Conservation (phyloP, 768 basidiomycete genomes). For the Termitomyces sp. region DNA sequence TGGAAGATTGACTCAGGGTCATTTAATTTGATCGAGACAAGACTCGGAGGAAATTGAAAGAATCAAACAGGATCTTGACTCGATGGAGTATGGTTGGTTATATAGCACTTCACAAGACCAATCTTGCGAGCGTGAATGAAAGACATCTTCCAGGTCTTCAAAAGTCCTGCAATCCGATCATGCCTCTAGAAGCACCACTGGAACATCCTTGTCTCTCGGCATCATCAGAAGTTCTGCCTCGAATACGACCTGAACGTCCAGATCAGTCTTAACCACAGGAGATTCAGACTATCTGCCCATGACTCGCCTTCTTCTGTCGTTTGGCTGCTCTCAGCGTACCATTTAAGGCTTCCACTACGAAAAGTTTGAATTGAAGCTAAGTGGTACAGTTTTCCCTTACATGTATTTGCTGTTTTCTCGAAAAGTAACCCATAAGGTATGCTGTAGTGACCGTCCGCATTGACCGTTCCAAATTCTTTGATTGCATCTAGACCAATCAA, state of each 20-base stretch:
- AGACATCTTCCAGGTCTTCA: neutral
- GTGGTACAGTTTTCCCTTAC: slow-evolving; percentile 20
- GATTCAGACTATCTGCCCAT: neutral
- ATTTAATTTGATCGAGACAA: neutral
- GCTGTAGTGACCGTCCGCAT: slow-evolving; percentile 30
- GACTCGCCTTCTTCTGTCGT: slow-evolving; percentile 36
- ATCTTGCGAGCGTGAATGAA: neutral
- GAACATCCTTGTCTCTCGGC: slow-evolving; percentile 43
- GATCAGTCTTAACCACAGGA: neutral
- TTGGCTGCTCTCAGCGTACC: slow-evolving; percentile 42
- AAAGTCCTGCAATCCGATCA: neutral
- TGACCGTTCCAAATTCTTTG: slow-evolving; percentile 33
- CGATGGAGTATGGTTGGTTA: too few relatives aligned
- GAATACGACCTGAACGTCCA: slow-evolving; percentile 30
- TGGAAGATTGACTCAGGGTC: neutral
- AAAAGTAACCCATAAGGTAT: slow-evolving; percentile 39
- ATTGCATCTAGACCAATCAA: slow-evolving; percentile 15
- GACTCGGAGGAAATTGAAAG: neutral
- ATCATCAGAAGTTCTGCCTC: slow-evolving; percentile 43
- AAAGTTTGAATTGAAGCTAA: neutral
- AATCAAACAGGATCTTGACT: neutral
- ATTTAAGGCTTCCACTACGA: slow-evolving; percentile 42
- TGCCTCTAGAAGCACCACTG: slow-evolving; percentile 32
- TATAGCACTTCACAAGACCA: neutral
- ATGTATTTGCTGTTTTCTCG: slow-evolving; percentile 40